phyloP scores from a whole-genome alignment of 148 eudicot genomes.

The Fagopyrum tataricum region DNA sequence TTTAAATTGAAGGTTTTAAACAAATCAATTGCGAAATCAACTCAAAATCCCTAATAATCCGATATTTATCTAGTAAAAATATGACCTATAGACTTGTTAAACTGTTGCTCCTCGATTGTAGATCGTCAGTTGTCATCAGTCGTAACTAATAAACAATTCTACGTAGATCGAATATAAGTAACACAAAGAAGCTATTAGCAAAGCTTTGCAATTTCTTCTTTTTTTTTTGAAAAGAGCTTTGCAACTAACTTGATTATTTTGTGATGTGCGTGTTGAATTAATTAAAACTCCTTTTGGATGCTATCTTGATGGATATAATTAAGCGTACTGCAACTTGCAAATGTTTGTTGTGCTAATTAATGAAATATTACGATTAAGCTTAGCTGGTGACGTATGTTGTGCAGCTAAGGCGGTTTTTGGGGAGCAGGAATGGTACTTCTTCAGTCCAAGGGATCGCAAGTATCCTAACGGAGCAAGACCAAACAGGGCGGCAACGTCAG shows the following conservation, averaged over 20 bases:
- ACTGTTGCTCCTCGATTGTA: background rate
- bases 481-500: conserved; percentile 63
- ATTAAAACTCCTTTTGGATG: background rate
- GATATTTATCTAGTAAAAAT: background rate
- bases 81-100: background rate
- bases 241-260: background rate
- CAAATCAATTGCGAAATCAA: background rate
- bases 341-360: background rate
- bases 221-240: too few species aligned
- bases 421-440: conserved; percentile 66
- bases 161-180: background rate
- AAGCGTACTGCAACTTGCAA: background rate
- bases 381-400: background rate
- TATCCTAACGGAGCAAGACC: conserved; percentile 70
- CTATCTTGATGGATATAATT: background rate
- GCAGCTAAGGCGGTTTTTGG: conserved; percentile 60
- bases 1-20: background rate
- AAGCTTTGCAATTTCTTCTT: background rate
- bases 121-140: background rate
- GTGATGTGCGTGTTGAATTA: background rate
- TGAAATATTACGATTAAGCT: too few species aligned
- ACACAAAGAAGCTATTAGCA: background rate
- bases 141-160: background rate
- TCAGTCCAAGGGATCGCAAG: conserved; percentile 56
- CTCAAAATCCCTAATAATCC: background rate